Percentiles rank a stretch among this genome's conserved stretches.
These are phyloP conservation scores for Colletotrichum cordylinicola DNA, from an alignment of 2,329 filamentous ascomycete genomes.

Conservation along the genomic window DNA sequence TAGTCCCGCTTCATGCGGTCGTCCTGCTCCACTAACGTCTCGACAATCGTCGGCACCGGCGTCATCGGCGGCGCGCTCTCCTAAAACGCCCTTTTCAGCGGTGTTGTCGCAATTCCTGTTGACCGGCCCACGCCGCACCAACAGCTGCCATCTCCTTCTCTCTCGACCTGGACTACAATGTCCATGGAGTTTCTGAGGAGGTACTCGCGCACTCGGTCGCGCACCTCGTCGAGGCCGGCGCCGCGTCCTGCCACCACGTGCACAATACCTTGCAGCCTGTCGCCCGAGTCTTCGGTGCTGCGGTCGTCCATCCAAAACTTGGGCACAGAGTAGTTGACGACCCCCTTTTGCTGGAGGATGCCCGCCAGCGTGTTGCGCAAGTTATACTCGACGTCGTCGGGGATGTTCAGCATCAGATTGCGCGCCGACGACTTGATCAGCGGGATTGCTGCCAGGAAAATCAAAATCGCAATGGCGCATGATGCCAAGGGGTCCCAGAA, in stretches of 20 bases:
- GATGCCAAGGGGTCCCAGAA: conserved; percentile 96
- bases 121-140: conserved; percentile 57
- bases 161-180: conserved; percentile 85
- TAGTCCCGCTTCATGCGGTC: neutral
- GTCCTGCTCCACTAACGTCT: neutral
- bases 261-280: conserved; percentile 79
- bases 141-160: conserved; percentile 74
- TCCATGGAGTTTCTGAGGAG: conserved; percentile 76
- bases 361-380: conserved; percentile 86
- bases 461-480: conserved; percentile 90
- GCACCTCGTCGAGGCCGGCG: conserved; percentile 82
- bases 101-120: conserved; percentile 29
- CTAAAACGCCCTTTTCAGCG: conserved; percentile 40
- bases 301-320: conserved; percentile 90
- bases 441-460: conserved; percentile 90
- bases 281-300: conserved; percentile 37
- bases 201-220: conserved; percentile 76
- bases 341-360: conserved; percentile 81
- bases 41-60: neutral
- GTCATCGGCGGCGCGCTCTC: neutral
- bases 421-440: conserved; percentile 85
- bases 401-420: conserved; percentile 82
- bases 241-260: conserved; percentile 79
- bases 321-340: conserved; percentile 84
- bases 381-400: conserved; percentile 85